Evolutionary conservation across 1,139 yeast species (phyloP).

Genomic region (Saccharomyces hybrid): DNA sequence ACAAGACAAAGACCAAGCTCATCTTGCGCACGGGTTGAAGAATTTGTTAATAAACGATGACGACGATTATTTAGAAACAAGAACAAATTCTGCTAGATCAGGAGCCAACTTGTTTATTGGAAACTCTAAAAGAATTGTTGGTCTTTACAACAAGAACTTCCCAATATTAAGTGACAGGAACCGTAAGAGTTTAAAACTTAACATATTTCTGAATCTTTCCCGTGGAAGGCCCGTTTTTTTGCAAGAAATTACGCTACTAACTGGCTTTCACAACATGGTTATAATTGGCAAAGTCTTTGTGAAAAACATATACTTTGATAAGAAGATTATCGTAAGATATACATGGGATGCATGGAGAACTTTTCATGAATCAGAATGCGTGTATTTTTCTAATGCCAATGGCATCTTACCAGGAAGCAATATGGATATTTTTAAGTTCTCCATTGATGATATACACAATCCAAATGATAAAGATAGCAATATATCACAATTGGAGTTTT

Average conservation of each 20-base stretch:
- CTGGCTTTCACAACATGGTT: slow-evolving; percentile 1
- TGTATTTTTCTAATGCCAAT: slow-evolving; percentile 19
- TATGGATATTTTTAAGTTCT: slow-evolving; percentile 24
- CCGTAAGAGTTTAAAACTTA: slow-evolving; percentile 15
- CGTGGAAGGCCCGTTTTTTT: slow-evolving; percentile 15
- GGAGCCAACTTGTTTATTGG: not conserved
- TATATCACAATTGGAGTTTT: slow-evolving; percentile 13
- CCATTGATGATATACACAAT: slow-evolving; percentile 16
- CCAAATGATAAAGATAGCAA: slow-evolving; percentile 7
- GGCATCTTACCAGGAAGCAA: slow-evolving; percentile 18
- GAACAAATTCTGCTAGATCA: not conserved
- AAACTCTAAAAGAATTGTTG: not conserved
- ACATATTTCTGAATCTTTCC: slow-evolving; percentile 17
- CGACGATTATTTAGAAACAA: not conserved
- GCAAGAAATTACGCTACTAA: slow-evolving; percentile 16
- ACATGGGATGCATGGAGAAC: slow-evolving; percentile 21
- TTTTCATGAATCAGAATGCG: slow-evolving; percentile 19
- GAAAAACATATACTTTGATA: slow-evolving; percentile 20
- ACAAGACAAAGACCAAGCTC: not conserved
- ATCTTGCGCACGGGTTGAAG: not conserved
- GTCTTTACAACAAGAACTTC: slow-evolving; percentile 13
- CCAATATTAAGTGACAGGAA: slow-evolving; percentile 16
- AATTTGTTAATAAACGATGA: not conserved
- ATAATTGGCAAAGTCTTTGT: slow-evolving; percentile 20
- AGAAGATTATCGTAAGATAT: slow-evolving; percentile 18